Base-by-base conservation (phyloP, 768 basidiomycete species). In the Myochromella boudieri region DNA sequence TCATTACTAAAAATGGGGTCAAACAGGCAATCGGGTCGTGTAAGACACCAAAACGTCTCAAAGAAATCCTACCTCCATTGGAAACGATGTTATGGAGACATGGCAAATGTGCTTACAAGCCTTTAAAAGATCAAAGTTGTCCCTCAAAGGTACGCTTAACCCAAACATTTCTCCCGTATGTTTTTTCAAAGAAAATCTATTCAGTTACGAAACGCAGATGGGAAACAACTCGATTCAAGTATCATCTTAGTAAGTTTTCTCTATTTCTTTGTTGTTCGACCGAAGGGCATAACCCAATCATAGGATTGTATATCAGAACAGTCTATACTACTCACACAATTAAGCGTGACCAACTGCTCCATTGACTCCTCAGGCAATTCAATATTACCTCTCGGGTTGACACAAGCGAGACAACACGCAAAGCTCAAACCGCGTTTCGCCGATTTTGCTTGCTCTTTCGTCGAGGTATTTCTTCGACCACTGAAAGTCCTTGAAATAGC, bases 251-350 rank as follows among this genome's bases (percentile, higher is more conserved):
- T 89, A 53, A 32, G 61, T 51, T 11, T 7, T 43, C 18, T 44
- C 14, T 31, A 4, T 24, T 25, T 18, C 21, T 11, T 9, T 17
- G 14, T 14, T 24, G 31, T 59, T 29, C 20, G 8, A 11, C 39
- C 11, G 37, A 42, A 29, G 3, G 21, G 11, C 22, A 36, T 42
- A 52, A 22, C 31, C 33, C 21, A 42, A 39, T n/a, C 47, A 32
- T 55, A 91, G 87, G 88, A 88, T 66, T 69, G 89, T 58, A 78
- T 91, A 68, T 86, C 90, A 0, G 88, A 90, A 61, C 70, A 75
- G 36, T 80, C 82, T 4, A 61, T 78, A 25, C 74, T 78, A 20
- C 53, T 82, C 28, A 80, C 85, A 1, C 87, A 92, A 55, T 43
- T 62, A 10, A 52, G 56, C 9, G 60, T 57, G 2, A 61, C 46